Base-by-base conservation (phyloP, 2,329 filamentous ascomycete species). In the Diplodia intermedia region DNA sequence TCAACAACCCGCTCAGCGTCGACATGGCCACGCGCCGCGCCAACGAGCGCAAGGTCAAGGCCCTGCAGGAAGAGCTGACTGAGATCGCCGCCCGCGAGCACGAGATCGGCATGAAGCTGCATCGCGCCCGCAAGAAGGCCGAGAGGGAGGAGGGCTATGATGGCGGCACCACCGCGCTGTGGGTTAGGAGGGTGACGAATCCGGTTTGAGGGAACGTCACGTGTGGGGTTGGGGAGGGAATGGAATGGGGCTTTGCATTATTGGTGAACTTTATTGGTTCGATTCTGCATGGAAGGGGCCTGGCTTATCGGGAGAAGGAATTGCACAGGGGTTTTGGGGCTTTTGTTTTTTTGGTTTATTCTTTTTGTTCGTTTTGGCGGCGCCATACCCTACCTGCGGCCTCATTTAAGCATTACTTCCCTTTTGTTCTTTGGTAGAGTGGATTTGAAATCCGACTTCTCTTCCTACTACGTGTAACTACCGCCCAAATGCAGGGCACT, bases 81-180 rank as follows among this genome's bases (percentile, higher is more conserved):
- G 77, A 80, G 67, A 76, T 81, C 49, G 74, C 72, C 70, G 67
- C 71, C 0, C 75, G 78, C 69, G 79, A 80, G 69, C 77, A 81
- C 69, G 79, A 80, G 53, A 72, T 80, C 7, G 79, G 79, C 4
- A 68, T 81, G 68, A 79, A 74, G 71, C 68, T 81, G 69, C 78
- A 80, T 72, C 72, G 79, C 20, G 79, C 79, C 69, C 76, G 75
- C 73, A 77, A 75, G 71, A 79, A 77, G 73, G 74, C 75, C 70
- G 79, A 80, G 69, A 71, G 71, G 60, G 78, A 78, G 14, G 79
- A 80, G 70, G 76, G 75, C 2, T 62, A 65, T 8, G 73, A 74
- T 23, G 70, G 68, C 43, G 72, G 69, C 43, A 73, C 73, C 31
- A 79, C 75, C 67, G 76, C 77, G 49, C 69, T 81, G 38, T 81